Evolutionary conservation across 768 basidiomycete genomes (phyloP).

Genomic region (Calocera viscosa): DNA sequence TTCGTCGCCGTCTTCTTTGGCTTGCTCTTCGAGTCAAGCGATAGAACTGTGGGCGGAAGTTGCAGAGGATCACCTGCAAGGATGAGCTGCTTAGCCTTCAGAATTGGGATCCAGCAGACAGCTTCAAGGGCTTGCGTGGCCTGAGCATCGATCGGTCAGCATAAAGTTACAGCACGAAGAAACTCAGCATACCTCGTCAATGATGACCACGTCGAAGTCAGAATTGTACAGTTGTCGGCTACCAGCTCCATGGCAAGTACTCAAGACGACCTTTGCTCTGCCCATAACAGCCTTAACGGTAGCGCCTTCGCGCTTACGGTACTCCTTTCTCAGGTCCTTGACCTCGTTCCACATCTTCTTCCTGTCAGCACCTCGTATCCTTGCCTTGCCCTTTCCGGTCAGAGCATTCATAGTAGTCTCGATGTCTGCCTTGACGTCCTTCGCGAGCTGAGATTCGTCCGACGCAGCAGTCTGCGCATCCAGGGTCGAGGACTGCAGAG

Average conservation of each 20-base stretch:
- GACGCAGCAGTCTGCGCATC: slow-evolving; percentile 39
- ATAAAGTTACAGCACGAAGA: no score
- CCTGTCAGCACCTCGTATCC: slow-evolving; percentile 40
- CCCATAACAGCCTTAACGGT: slow-evolving; percentile 70
- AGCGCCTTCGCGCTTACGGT: slow-evolving; percentile 75
- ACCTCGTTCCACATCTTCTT: slow-evolving; percentile 82
- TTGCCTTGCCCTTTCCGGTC: slow-evolving; percentile 46
- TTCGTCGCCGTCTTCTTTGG: slow-evolving; percentile 20
- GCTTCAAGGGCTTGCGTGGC: slow-evolving; percentile 95
- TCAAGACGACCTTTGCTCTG: slow-evolving; percentile 73
- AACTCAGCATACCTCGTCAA: slow-evolving; percentile 51
- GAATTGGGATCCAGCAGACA: slow-evolving; percentile 91
- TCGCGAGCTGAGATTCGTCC: slow-evolving; percentile 59
- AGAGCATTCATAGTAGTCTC: slow-evolving; percentile 53
- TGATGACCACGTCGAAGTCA: slow-evolving; percentile 83
- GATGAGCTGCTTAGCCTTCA: slow-evolving; percentile 80
- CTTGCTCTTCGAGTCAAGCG: slow-evolving; percentile 36
- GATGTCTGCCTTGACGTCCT: slow-evolving; percentile 81
- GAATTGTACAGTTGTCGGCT: slow-evolving; percentile 64
- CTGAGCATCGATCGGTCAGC: background rate
- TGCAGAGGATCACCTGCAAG: slow-evolving; percentile 94
- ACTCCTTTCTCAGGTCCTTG: slow-evolving; percentile 83
- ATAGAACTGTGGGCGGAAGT: slow-evolving; percentile 84
- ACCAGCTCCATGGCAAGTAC: slow-evolving; percentile 91
- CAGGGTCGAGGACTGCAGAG: slow-evolving; percentile 29